Base-by-base conservation (phyloP, 2,329 filamentous ascomycete genomes). In the Xylariaceae sp. region DNA sequence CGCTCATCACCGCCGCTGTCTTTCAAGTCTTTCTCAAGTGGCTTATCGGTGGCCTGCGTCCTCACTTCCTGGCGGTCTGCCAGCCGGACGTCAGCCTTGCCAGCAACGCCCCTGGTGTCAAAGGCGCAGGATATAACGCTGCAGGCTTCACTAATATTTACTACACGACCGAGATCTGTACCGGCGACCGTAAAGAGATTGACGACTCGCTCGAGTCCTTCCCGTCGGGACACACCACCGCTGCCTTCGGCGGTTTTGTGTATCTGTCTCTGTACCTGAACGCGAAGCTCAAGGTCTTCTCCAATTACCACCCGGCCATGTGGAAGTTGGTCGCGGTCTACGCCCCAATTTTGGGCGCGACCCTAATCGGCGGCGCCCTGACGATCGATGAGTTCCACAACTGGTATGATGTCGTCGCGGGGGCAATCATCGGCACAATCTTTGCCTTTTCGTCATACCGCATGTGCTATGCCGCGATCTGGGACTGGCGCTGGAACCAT, bases 11-110 rank as follows among this genome's bases (percentile, higher is more conserved):
- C 5, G 86, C 86, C 2, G 85, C 87, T n/a, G 83, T 91, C 48
- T 90, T 91, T 75, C 89, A 91, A 67, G 88, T 91, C 62, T 87
- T 90, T 67, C 66, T 91, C 70, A 91, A 91, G 73, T 88, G 83
- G 81, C 81, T 91, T 42, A 89, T 91, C 60, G 89, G 89, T 14
- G 88, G 88, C 14, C 75, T 89, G 19, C 81, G 87, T n/a, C 88
- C 88, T 1, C 85, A 90, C 70, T 91, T 90, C 75, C 79, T 91
- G 19, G 79, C 78, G 20, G 87, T 89, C 50, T 91, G 88, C 79
- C 81, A 87, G 70, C 89, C 87, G 0, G 79, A 80, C 53, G 68
- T 82, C n/a, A 74, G 74, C 2, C 72, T 72, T 0, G 71, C 72
- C 14, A 73, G 75, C 44, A 71, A 73, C 37, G 74, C 72, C 3